phyloP scores from a whole-genome alignment of 139 green algal genomes.

The Ostreobium quekettii region DNA sequence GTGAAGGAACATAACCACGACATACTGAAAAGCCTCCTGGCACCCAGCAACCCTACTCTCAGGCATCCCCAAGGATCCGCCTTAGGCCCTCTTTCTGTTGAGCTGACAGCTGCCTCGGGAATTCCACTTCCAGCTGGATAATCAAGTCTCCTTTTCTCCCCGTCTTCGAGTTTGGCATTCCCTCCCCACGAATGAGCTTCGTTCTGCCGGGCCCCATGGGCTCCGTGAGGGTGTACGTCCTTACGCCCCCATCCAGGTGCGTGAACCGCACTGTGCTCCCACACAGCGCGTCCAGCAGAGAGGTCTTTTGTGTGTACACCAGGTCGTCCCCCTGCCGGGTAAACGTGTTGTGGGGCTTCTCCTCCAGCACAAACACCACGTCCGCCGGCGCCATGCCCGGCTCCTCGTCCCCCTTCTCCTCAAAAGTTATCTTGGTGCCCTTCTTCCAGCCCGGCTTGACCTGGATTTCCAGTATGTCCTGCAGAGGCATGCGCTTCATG shows the following conservation, averaged over 20 bases:
- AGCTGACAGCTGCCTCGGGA: constrained; percentile 32
- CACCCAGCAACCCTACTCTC: background rate
- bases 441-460: constrained; percentile 93
- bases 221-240: constrained; percentile 42
- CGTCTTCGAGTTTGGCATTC: constrained; percentile 73
- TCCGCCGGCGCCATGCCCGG: constrained; percentile 69
- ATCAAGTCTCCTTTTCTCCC: constrained; percentile 61
- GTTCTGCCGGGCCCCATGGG: constrained; percentile 27
- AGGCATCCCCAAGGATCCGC: background rate
- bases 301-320: constrained; percentile 33
- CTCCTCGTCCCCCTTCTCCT: constrained; percentile 77
- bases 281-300: constrained; percentile 47
- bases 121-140: constrained; percentile 64
- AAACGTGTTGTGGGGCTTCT: constrained; percentile 82
- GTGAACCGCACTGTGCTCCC: constrained; percentile 28
- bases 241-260: constrained; percentile 51
- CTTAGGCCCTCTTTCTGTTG: background rate
- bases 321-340: constrained; percentile 79
- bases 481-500: constrained; percentile 28
- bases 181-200: constrained; percentile 55
- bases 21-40: background rate
- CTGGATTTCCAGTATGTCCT: constrained; percentile 82
- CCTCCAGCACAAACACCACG: constrained; percentile 83
- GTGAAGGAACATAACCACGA: background rate
- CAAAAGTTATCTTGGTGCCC: constrained; percentile 90